Conservation (phyloP, 2,329 filamentous ascomycete species). For the Colletotrichum lini region DNA sequence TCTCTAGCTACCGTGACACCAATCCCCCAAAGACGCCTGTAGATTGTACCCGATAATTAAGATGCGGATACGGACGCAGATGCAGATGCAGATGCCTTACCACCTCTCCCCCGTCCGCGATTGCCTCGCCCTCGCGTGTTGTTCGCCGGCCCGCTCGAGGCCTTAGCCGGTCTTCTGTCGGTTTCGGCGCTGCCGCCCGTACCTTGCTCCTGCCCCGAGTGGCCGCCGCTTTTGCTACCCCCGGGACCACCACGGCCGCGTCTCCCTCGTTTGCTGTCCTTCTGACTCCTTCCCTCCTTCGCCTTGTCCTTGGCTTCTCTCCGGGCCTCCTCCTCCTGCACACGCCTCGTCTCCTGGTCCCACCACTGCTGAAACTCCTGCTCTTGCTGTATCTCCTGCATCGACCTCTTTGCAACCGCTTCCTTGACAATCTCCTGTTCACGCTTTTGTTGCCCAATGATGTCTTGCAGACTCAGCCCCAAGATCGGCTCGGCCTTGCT, state of each 20-base stretch:
- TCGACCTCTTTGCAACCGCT: slow-evolving; percentile 86
- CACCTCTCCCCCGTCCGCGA: slow-evolving; percentile 35
- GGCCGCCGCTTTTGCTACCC: slow-evolving; percentile 4
- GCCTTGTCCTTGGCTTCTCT: slow-evolving; percentile 59
- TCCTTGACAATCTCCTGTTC: slow-evolving; percentile 89
- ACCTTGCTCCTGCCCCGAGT: slow-evolving; percentile 13
- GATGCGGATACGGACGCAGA: slow-evolving; percentile 10
- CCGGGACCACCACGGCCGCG: slow-evolving; percentile 49
- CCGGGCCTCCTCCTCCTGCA: slow-evolving; percentile 73
- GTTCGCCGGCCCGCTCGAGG: slow-evolving; percentile 13
- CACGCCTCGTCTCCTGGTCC: slow-evolving; percentile 85
- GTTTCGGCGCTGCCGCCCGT: slow-evolving; percentile 15
- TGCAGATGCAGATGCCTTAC: slow-evolving; percentile 29
- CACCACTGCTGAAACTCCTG: slow-evolving; percentile 98
- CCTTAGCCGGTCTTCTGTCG: slow-evolving; percentile 13
- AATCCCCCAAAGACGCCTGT: slow-evolving; percentile 3
- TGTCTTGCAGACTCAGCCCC: slow-evolving; percentile 86
- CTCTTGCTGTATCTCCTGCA: slow-evolving; percentile 96
- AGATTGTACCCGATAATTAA: background rate
- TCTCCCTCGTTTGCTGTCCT: slow-evolving; percentile 33
- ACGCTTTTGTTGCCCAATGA: slow-evolving; percentile 86
- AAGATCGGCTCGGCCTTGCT: slow-evolving; percentile 74
- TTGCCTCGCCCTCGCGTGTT: slow-evolving; percentile 29
- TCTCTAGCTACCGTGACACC: background rate
- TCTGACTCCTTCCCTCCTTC: slow-evolving; percentile 54